Evolutionary conservation across 305 asterid genomes (phyloP).

Genomic region (Fraxinus latifolia): DNA sequence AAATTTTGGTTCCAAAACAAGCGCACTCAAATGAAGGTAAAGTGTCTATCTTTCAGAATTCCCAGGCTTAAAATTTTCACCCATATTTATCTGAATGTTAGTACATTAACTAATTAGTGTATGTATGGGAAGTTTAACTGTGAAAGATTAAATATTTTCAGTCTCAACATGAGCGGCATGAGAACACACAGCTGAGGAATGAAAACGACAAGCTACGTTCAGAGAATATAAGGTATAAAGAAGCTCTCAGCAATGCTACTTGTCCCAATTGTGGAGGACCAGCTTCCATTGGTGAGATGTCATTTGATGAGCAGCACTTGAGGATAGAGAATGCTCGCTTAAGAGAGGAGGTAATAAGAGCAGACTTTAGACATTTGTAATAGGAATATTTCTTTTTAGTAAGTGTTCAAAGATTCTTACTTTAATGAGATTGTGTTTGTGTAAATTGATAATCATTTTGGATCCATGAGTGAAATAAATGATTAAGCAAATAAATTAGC

Average conservation of each 20-base stretch:
- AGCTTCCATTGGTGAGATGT: slow-evolving; percentile 91
- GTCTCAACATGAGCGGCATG: slow-evolving; percentile 91
- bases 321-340: slow-evolving; percentile 82
- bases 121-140: neutral
- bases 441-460: neutral
- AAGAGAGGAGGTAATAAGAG: slow-evolving; percentile 68
- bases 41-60: neutral
- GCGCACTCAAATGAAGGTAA: slow-evolving; percentile 93
- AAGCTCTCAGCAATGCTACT: slow-evolving; percentile 69
- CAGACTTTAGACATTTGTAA: neutral
- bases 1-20: slow-evolving; percentile 97
- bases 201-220: slow-evolving; percentile 92
- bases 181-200: slow-evolving; percentile 64
- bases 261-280: slow-evolving; percentile 96
- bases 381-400: neutral
- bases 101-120: neutral
- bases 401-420: neutral
- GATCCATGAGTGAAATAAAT: neutral
- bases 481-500: neutral
- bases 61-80: neutral
- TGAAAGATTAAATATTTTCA: slow-evolving; percentile 19
- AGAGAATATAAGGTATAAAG: slow-evolving; percentile 77
- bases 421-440: neutral
- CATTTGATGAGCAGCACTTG: slow-evolving; percentile 89
- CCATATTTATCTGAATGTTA: neutral